Conservation (phyloP, 2,329 filamentous ascomycete species). For the Ilyonectria sp. region DNA sequence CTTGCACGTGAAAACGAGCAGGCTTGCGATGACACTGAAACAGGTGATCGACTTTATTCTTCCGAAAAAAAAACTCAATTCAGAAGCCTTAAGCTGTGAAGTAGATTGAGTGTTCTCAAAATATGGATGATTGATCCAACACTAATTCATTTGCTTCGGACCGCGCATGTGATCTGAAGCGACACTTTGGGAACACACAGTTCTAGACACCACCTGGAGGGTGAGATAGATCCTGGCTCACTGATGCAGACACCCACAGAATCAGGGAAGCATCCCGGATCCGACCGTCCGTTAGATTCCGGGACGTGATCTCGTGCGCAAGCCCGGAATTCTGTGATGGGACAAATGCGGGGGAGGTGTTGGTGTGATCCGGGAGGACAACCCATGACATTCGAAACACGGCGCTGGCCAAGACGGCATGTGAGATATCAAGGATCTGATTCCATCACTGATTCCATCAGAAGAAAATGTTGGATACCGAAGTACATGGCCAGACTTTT, state of each 20-base stretch:
- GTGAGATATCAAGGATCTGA: slow-evolving; percentile 17
- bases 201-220: slow-evolving; percentile 9
- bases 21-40: neutral
- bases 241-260: neutral
- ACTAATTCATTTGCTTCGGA: neutral
- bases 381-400: neutral
- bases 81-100: neutral
- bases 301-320: slow-evolving; percentile 28
- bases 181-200: neutral
- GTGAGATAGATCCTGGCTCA: slow-evolving; percentile 4
- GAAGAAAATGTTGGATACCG: neutral
- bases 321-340: slow-evolving; percentile 20
- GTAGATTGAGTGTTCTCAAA: neutral
- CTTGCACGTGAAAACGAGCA: slow-evolving; percentile 16
- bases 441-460: neutral
- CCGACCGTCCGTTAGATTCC: slow-evolving; percentile 26
- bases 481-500: neutral
- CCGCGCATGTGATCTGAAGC: neutral
- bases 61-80: slow-evolving; percentile 6
- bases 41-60: neutral
- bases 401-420: neutral
- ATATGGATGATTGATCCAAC: neutral
- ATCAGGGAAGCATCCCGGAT: slow-evolving; percentile 18
- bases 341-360: slow-evolving; percentile 21
- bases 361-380: slow-evolving; percentile 4